Evolutionary conservation across 2,329 filamentous ascomycete species (phyloP), one percentile per base, ranked within the genome.

Genomic region (Calonectria hawksworthii): DNA sequence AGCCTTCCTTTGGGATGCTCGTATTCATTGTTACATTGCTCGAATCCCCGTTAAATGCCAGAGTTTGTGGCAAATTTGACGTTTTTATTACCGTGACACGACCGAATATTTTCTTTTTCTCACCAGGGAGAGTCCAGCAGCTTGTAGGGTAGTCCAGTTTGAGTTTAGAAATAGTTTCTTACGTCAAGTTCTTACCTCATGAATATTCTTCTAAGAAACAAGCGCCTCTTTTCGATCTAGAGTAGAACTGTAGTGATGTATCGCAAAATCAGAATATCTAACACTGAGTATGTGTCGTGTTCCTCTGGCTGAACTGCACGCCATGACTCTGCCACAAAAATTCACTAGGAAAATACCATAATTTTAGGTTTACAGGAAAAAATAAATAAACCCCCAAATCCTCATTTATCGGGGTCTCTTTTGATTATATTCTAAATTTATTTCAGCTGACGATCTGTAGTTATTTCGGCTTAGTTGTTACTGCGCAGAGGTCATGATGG

Each of bases 41-140:
- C n/a, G 56, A 63, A 28, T 41, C n/a, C 56, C 56, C 56, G 56
- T 63, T 41, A 63, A 30, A 41, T 63, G 56, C 36, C 56, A 61
- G n/a, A 41, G 23, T 10, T 41, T 34, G 56, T 41, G 56, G 56
- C 56, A 63, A 41, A 41, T 63, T 63, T 63, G 56, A 28, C 23
- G 23, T 28, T 63, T n/a, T 63, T 63, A 63, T 63, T 63, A 41
- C 56, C 56, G 56, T 8, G 32, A 41, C 23, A 63, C 28, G 36
- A 21, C 36, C 56, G 56, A 4, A 4, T 28, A 2, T 32, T 59
- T 59, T 59, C 21, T 41, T 63, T 63, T 30, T 63, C 14, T 26
- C 16, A 7, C 8, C 9, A 3, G 50, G 50, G 11, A 32, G 18
- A 21, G 9, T 34, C 26, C 6, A 7, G 56, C 38, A 28, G 7